Percentiles rank a stretch among this genome's conserved stretches.
phyloP scores from a whole-genome alignment of 768 basidiomycete genomes.

The Collybia sp. region DNA sequence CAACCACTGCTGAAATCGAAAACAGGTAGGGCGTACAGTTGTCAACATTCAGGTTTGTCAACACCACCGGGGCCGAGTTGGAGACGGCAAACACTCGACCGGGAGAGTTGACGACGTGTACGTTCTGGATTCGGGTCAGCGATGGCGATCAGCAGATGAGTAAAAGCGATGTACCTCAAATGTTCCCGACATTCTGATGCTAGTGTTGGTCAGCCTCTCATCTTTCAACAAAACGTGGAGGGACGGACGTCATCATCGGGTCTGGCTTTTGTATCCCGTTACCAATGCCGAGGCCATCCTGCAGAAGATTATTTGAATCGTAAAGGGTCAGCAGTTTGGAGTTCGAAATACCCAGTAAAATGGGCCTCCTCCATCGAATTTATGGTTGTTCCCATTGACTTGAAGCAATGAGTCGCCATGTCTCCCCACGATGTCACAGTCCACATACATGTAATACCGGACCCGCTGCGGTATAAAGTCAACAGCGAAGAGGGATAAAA shows the following conservation, averaged over 20 bases:
- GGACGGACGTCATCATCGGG: conserved; percentile 39
- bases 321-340: no score
- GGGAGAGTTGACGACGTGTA: conserved; percentile 37
- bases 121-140: conserved; percentile 26
- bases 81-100: conserved; percentile 32
- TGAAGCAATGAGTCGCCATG: neutral
- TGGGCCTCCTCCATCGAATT: conserved; percentile 37
- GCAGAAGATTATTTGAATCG: neutral
- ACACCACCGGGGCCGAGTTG: conserved; percentile 31
- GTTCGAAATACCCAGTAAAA: conserved; percentile 32
- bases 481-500: neutral
- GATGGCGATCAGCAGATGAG: conserved; percentile 20
- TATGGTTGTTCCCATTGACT: conserved; percentile 39
- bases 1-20: conserved; percentile 1
- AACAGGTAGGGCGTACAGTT: conserved; percentile 36
- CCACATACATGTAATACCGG: conserved; percentile 40
- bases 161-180: conserved; percentile 21
- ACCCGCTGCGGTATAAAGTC: conserved; percentile 30
- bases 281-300: conserved; percentile 35
- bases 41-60: conserved; percentile 47
- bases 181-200: conserved; percentile 33
- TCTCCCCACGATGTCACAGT: neutral
- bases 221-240: neutral
- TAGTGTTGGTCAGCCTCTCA: conserved; percentile 7
- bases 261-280: conserved; percentile 34